Percentiles rank a stretch among this genome's conserved stretches.
Conservation (phyloP, 2,329 filamentous ascomycete species). For the Teratosphaeria gauchensis region DNA sequence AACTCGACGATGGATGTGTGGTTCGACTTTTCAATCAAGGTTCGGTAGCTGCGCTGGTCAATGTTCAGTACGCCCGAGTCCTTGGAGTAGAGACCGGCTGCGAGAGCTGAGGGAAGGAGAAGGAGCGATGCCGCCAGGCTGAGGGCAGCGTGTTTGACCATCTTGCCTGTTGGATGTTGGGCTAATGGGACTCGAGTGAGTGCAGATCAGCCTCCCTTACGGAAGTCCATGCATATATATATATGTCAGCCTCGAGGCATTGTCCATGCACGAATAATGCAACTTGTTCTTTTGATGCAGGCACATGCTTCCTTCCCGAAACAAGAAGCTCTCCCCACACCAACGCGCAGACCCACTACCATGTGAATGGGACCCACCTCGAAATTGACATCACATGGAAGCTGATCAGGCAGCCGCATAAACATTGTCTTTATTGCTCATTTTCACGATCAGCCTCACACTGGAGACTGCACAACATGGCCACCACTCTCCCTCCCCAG, state of each 20-base stretch:
- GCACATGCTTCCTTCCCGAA: neutral
- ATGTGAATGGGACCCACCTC: neutral
- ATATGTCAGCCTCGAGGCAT: neutral
- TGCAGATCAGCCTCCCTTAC: neutral
- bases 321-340: neutral
- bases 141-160: neutral
- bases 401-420: neutral
- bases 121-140: constrained; percentile 1
- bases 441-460: neutral
- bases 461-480: constrained; percentile 39
- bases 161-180: neutral
- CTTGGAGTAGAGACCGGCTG: constrained; percentile 64
- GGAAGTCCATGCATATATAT: neutral
- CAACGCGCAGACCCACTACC: neutral
- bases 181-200: neutral
- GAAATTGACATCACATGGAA: neutral
- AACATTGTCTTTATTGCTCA: neutral
- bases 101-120: constrained; percentile 7
- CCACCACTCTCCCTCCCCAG: constrained; percentile 57
- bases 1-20: constrained; percentile 59
- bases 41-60: constrained; percentile 67
- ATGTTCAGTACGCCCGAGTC: constrained; percentile 80
- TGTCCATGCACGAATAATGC: neutral
- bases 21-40: constrained; percentile 77
- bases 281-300: constrained; percentile 1